These are phyloP conservation scores for Wickerhamiella azyma DNA, from an alignment of 805 yeast genomes.

Conservation along the genomic window DNA sequence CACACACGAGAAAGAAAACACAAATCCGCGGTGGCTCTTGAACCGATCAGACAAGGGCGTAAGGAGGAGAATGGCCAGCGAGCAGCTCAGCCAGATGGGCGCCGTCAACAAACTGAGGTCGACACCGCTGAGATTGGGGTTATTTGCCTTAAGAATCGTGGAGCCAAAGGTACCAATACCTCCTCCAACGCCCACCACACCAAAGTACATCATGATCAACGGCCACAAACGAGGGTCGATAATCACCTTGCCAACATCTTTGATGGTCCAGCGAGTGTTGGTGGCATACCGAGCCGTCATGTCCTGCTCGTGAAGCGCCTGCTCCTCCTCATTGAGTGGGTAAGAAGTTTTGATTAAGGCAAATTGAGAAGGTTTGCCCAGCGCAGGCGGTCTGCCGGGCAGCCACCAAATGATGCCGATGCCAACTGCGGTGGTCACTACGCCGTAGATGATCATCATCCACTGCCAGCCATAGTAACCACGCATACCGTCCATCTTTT, in stretches of 20 bases:
- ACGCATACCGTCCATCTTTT: conserved; percentile 55
- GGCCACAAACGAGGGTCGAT: conserved; percentile 67
- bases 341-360: conserved; percentile 13
- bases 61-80: conserved; percentile 55
- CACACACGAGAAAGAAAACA: conserved; percentile 48
- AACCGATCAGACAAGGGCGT: conserved; percentile 71
- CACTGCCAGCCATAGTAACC: conserved; percentile 80
- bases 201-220: conserved; percentile 73
- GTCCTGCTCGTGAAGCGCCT: conserved; percentile 43
- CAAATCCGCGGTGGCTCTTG: conserved; percentile 42
- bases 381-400: conserved; percentile 55
- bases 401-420: conserved; percentile 64
- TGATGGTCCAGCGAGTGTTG: conserved; percentile 40
- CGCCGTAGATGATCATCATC: conserved; percentile 70
- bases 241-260: conserved; percentile 41
- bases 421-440: conserved; percentile 51
- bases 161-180: conserved; percentile 80
- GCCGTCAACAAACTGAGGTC: conserved; percentile 65
- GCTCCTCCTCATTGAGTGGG: conserved; percentile 37
- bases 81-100: conserved; percentile 81
- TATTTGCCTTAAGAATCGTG: conserved; percentile 51
- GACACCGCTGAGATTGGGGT: conserved; percentile 50
- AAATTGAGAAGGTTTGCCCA: neutral
- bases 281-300: conserved; percentile 39
- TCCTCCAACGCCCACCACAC: conserved; percentile 83